phyloP scores from a whole-genome alignment of 768 basidiomycete species.

The Boletus sp. region DNA sequence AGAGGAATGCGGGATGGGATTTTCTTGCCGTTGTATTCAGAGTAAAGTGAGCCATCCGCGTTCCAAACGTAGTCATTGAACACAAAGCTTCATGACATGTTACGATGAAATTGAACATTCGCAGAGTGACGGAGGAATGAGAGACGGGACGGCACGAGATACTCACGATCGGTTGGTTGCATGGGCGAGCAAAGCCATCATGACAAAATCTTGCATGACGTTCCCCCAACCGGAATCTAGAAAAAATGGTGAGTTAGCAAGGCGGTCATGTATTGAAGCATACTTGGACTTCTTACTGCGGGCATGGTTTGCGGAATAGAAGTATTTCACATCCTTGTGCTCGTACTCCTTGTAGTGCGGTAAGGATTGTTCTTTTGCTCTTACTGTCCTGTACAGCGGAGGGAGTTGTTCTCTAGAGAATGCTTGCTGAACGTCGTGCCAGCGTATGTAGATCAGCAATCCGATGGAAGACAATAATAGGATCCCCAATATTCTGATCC shows the following conservation, averaged over 20 bases:
- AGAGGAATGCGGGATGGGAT: constrained; percentile 43
- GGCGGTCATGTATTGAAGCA: neutral
- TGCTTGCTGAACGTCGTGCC: constrained; percentile 1
- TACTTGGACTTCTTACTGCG: constrained; percentile 28
- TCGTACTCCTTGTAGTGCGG: constrained; percentile 42
- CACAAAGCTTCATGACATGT: constrained; percentile 33
- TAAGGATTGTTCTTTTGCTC: constrained; percentile 37
- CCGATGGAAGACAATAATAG: constrained; percentile 7
- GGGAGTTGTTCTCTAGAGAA: too few species aligned
- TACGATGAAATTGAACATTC: constrained; percentile 3
- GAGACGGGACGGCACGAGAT: neutral
- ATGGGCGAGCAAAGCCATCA: constrained; percentile 38
- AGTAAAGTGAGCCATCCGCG: constrained; percentile 33
- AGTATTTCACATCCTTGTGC: constrained; percentile 37
- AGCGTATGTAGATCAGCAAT: constrained; percentile 13
- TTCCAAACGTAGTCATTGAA: constrained; percentile 47
- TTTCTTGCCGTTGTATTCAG: constrained; percentile 35
- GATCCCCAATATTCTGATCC: constrained; percentile 14
- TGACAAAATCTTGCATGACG: constrained; percentile 40
- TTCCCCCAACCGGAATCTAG: constrained; percentile 42
- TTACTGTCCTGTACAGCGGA: constrained; percentile 42
- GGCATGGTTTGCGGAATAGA: constrained; percentile 49
- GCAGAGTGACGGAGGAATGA: neutral
- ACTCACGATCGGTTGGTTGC: constrained; percentile 36
- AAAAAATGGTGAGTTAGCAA: neutral